These are phyloP conservation scores for Saccharomycodes ludwigii DNA, from an alignment of 805 yeast genomes.

Conservation along the genomic window DNA sequence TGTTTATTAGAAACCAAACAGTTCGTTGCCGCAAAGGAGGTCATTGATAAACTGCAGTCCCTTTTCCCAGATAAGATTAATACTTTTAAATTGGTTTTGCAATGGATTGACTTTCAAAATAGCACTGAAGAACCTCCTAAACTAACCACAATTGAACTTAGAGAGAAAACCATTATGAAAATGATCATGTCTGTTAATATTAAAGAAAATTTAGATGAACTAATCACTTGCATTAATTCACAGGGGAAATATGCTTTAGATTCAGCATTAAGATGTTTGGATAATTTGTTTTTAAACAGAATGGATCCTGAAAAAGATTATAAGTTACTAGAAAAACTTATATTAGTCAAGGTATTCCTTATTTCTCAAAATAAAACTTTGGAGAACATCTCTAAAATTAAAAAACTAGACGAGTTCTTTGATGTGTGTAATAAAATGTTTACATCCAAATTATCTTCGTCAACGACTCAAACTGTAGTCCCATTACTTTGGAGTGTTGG, in stretches of 20 bases:
- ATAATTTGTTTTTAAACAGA: conserved; percentile 24
- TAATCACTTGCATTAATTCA: conserved; percentile 19
- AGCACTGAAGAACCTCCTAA: background rate
- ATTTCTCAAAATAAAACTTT: conserved; percentile 17
- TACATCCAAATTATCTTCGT: conserved; percentile 15
- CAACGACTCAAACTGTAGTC: conserved; percentile 21
- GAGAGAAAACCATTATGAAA: conserved; percentile 24
- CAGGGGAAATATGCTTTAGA: conserved; percentile 15
- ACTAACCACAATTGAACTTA: conserved; percentile 4
- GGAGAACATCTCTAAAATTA: conserved; percentile 12
- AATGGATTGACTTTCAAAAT: conserved; percentile 11
- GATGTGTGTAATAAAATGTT: conserved; percentile 20
- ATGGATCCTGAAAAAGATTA: conserved; percentile 17
- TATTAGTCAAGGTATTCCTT: conserved; percentile 17
- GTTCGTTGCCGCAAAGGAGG: conserved; percentile 11
- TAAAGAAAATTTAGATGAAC: conserved; percentile 11
- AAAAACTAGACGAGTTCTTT: conserved; percentile 14
- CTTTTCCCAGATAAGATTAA: conserved; percentile 20
- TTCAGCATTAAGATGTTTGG: conserved; percentile 23
- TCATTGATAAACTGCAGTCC: conserved; percentile 16
- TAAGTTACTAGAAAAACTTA: conserved; percentile 11
- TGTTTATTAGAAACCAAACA: conserved; percentile 17
- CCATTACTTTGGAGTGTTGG: conserved; percentile 30
- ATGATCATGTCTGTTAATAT: conserved; percentile 23
- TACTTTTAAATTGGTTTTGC: conserved; percentile 20